phyloP scores from a whole-genome alignment of 2,329 filamentous ascomycete species.

The Periconia sp. region DNA sequence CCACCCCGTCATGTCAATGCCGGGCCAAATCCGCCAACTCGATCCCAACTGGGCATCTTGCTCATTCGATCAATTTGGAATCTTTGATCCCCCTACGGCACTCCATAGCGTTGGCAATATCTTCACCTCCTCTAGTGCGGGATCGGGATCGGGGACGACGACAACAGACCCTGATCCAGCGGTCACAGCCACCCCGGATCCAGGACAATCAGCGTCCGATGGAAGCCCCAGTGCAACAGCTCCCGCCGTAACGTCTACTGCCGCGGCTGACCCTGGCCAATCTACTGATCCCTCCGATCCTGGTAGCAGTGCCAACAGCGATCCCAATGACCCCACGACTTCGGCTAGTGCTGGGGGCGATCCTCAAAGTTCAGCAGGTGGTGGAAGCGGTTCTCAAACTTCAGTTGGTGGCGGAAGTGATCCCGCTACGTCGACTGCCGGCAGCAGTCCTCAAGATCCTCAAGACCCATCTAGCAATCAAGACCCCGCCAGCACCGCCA shows the following conservation, averaged over 20 bases:
- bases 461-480: conserved; percentile 2
- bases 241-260: conserved; percentile 4
- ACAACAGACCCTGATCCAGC: conserved; percentile 5
- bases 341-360: background rate
- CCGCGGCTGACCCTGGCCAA: conserved; percentile 1
- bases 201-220: conserved; percentile 12
- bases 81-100: conserved; percentile 22
- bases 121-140: conserved; percentile 6
- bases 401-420: too few relatives aligned
- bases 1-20: conserved; percentile 21
- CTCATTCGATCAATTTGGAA: conserved; percentile 11
- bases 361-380: too few relatives aligned
- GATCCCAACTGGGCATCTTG: conserved; percentile 22
- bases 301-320: background rate
- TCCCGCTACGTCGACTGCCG: too few relatives aligned
- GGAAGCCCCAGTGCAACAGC: conserved; percentile 1
- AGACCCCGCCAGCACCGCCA: background rate
- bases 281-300: background rate
- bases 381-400: too few relatives aligned
- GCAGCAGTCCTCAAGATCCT: background rate
- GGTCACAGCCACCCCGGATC: conserved; percentile 3
- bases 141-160: conserved; percentile 8
- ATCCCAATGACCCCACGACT: conserved; percentile 4
- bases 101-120: conserved; percentile 12
- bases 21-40: conserved; percentile 19